phyloP scores from a whole-genome alignment of 73 alveolate genomes.

The Paramecium pentaurelia region DNA sequence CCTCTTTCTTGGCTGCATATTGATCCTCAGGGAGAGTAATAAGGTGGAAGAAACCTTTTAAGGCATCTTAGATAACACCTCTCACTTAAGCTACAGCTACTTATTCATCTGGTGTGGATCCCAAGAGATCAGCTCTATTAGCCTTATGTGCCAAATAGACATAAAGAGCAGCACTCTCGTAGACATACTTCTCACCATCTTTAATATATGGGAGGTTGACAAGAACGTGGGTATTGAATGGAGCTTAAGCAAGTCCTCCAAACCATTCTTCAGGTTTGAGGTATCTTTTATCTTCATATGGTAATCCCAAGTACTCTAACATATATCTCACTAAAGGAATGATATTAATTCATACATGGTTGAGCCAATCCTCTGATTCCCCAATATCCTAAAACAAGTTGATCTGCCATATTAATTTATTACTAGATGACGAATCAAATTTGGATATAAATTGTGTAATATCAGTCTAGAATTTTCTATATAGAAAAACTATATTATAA shows the following conservation, averaged over 20 bases:
- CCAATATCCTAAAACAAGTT: slow-evolving; percentile 62
- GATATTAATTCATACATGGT: neutral
- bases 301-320: neutral
- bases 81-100: slow-evolving; percentile 7
- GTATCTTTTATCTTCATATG: slow-evolving; percentile 35
- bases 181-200: slow-evolving; percentile 50
- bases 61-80: slow-evolving; percentile 47
- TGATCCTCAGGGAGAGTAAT: neutral
- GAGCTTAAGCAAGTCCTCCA: neutral
- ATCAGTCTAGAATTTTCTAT: neutral
- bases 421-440: neutral
- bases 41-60: neutral
- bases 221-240: neutral
- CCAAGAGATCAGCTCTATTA: slow-evolving; percentile 43
- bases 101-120: slow-evolving; percentile 49
- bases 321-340: neutral
- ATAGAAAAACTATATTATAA: neutral
- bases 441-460: neutral
- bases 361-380: slow-evolving; percentile 56
- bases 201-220: slow-evolving; percentile 59
- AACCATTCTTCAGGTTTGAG: slow-evolving; percentile 28
- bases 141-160: slow-evolving; percentile 56
- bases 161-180: slow-evolving; percentile 57
- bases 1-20: slow-evolving; percentile 15
- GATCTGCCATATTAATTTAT: slow-evolving; percentile 17